A percentile compares a stretch with the other conserved stretches of the same genome.
phyloP scores from a whole-genome alignment of 2,329 filamentous ascomycete species.

The Fusarium sulawesiense region DNA sequence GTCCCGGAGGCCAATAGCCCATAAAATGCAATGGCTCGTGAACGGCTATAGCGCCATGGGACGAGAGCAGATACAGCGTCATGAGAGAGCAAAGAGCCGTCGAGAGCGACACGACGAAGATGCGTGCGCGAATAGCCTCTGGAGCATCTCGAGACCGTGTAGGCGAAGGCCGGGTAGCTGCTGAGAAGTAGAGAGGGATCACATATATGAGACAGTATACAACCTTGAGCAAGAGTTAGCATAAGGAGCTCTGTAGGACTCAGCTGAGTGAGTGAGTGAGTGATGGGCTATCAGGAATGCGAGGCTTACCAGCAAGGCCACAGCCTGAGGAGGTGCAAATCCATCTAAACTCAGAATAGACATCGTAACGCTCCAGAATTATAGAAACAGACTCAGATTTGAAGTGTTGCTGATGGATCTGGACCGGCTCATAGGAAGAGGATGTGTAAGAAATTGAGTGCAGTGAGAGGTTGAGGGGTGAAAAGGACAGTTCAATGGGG shows the following conservation, averaged over 20 bases:
- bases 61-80: conserved; percentile 73
- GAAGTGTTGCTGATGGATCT: neutral
- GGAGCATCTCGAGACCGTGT: conserved; percentile 87
- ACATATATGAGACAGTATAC: conserved; percentile 91
- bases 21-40: conserved; percentile 72
- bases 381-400: neutral
- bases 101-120: conserved; percentile 81
- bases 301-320: conserved; percentile 42
- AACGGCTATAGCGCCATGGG: conserved; percentile 58
- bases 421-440: neutral
- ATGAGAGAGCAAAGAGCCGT: conserved; percentile 74
- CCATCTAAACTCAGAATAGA: conserved; percentile 19
- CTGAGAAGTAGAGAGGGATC: conserved; percentile 86
- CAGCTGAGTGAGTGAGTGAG: neutral
- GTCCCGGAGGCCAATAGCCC: conserved; percentile 82
- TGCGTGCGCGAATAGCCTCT: conserved; percentile 86
- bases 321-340: conserved; percentile 41
- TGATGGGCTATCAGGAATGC: neutral
- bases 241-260: neutral
- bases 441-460: neutral
- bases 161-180: conserved; percentile 81
- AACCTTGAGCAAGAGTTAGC: conserved; percentile 57
- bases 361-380: conserved; percentile 6
- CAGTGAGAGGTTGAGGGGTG: conserved; percentile 4
- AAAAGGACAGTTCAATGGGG: conserved; percentile 19